Percentiles rank a stretch among this genome's conserved stretches.
These are phyloP conservation scores for Melampsora americana DNA, from an alignment of 1,284 basidiomycete species.

Conservation along the genomic window DNA sequence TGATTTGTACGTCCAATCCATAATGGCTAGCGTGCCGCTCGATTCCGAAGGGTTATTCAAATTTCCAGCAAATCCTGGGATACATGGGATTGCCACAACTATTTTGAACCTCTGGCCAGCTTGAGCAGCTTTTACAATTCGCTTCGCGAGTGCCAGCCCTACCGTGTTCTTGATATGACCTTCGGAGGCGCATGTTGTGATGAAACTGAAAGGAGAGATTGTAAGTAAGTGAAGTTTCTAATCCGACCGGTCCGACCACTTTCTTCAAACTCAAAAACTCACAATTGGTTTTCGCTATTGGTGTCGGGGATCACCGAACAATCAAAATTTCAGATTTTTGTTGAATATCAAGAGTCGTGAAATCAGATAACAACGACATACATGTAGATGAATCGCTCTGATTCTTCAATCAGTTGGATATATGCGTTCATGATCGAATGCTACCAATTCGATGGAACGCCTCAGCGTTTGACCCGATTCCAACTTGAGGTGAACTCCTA, in stretches of 20 bases:
- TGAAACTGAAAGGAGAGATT: constrained; percentile 60
- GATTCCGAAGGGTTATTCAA: constrained; percentile 46
- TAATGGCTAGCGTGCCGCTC: constrained; percentile 66
- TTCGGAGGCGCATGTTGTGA: constrained; percentile 60
- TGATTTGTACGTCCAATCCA: constrained; percentile 71
- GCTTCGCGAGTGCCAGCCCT: constrained; percentile 72
- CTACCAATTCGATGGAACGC: constrained; percentile 10
- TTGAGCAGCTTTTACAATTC: constrained; percentile 73
- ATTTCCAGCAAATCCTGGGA: constrained; percentile 51
- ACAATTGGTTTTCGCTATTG: constrained; percentile 81
- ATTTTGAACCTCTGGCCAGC: constrained; percentile 75
- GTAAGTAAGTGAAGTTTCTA: constrained; percentile 6
- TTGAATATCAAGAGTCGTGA: background rate
- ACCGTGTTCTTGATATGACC: constrained; percentile 74
- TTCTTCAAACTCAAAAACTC: constrained; percentile 53
- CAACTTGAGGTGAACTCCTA: too few species aligned
- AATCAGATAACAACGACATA: constrained; percentile 58
- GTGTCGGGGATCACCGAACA: background rate
- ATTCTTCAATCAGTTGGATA: constrained; percentile 73
- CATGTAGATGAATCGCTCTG: constrained; percentile 84
- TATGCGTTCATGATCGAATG: constrained; percentile 59
- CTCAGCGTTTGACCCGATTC: too few species aligned
- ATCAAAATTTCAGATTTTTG: background rate
- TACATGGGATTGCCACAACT: constrained; percentile 70
- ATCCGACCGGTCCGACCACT: constrained; percentile 10